phyloP scores from a whole-genome alignment of 768 basidiomycete species.

The Lactifluus piperatus region DNA sequence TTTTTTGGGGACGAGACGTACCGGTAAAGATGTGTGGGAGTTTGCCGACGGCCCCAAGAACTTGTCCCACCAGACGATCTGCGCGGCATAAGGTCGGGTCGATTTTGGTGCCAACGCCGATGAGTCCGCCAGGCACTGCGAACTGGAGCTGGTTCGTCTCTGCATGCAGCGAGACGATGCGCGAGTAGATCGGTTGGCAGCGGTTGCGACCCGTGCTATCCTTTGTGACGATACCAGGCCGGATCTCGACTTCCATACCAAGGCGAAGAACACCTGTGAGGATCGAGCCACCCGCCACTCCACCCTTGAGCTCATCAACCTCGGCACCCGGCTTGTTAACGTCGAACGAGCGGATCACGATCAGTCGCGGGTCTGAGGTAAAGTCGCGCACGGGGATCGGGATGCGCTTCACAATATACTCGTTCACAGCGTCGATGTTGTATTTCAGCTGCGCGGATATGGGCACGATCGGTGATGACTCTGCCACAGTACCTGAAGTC shows the following conservation, averaged over 20 bases:
- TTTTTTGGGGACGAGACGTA: too few species aligned
- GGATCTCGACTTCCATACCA: conserved; percentile 92
- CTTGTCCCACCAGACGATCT: conserved; percentile 94
- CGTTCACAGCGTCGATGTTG: conserved; percentile 99
- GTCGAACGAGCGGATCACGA: conserved; percentile 98
- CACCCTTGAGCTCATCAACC: conserved; percentile 94
- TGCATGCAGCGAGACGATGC: conserved; percentile 86
- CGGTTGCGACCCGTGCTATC: conserved; percentile 82
- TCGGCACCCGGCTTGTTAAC: conserved; percentile 99
- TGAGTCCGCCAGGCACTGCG: conserved; percentile 94
- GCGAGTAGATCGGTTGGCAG: conserved; percentile 90
- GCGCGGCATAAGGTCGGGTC: conserved; percentile 96
- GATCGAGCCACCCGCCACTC: conserved; percentile 96
- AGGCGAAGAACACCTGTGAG: conserved; percentile 84
- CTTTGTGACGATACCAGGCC: conserved; percentile 95
- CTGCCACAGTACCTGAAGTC: conserved; percentile 84
- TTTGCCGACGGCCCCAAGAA: conserved; percentile 90
- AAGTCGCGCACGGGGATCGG: conserved; percentile 94
- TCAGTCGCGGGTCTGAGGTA: conserved; percentile 81
- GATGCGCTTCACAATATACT: conserved; percentile 95
- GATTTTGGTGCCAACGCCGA: conserved; percentile 96
- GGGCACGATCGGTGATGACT: conserved; percentile 95
- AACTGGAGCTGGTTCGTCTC: conserved; percentile 92
- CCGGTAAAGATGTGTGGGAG: conserved; percentile 90
- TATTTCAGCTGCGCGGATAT: conserved; percentile 98